These are phyloP conservation scores for Schrenkiella parvula DNA, from an alignment of 345 rosid species.

Conservation along the genomic window DNA sequence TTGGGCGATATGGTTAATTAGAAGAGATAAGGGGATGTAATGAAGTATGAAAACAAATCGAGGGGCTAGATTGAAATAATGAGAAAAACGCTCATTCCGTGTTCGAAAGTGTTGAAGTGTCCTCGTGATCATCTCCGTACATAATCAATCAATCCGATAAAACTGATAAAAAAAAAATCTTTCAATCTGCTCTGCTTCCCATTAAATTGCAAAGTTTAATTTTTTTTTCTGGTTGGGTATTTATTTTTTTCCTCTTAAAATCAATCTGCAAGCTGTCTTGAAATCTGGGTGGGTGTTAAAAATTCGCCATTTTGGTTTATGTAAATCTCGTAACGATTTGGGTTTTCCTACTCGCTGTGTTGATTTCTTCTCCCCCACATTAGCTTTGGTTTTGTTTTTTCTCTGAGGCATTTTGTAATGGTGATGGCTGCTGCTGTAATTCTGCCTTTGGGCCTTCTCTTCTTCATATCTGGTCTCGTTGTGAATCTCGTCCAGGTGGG, in stretches of 20 bases:
- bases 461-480: constrained; percentile 80
- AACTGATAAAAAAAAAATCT: not conserved
- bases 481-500: constrained; percentile 96
- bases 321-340: constrained; percentile 12
- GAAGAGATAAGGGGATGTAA: not conserved
- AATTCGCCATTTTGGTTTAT: constrained; percentile 1
- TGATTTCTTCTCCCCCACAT: not conserved
- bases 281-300: constrained; percentile 5
- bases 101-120: not conserved
- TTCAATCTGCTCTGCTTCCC: not conserved
- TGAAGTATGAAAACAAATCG: not conserved
- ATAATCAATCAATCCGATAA: constrained; percentile 9
- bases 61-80: not conserved
- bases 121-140: constrained; percentile 32
- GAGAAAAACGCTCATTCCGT: not conserved
- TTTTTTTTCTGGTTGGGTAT: constrained; percentile 8
- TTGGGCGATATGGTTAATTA: not conserved
- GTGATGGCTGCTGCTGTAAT: constrained; percentile 74
- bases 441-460: constrained; percentile 78
- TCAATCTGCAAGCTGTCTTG: constrained; percentile 4
- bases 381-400: not conserved
- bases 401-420: constrained; percentile 35
- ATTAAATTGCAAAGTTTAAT: constrained; percentile 11
- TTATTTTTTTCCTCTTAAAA: not conserved
- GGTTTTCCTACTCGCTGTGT: not conserved